Evolutionary conservation across 1,139 yeast genomes (phyloP), one percentile per base, ranked within the genome.

Genomic region (Candida tetrigidarum): DNA sequence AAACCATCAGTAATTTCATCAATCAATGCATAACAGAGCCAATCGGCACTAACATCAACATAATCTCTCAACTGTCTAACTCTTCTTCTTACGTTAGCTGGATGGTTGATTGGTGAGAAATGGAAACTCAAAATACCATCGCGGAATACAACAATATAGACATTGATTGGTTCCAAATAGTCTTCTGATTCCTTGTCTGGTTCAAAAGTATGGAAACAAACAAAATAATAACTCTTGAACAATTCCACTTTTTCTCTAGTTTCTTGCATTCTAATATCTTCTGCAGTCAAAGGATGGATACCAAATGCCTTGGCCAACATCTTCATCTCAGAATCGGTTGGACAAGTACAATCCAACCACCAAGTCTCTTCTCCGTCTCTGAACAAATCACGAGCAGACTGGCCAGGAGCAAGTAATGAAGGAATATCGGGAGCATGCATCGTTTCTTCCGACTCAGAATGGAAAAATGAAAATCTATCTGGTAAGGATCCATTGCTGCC

Each of bases 1-100:
- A 89, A 90, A 41, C 90, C 84, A 77, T 90, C 97, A 6, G 96
- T 88, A 52, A 90, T 90, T 62, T 90, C 96, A 75, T 90, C 97
- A 51, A 90, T 86, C 53, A 90, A 66, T 9, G 97, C 97, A 67
- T 90, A 90, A 64, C 96, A 90, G 39, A 90, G 69, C 97, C 97
- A 90, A 67, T 90, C 97, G 1, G 96, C 84, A 46, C 88, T 81
- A 14, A 90, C 95, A 49, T 82, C 83, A 38, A 90, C 91, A 59
- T 90, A 89, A 58, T 88, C 96, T 47, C 93, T 77, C 53, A 90
- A 74, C 63, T 90, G 96, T 54, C 97, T 78, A 41, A 90, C 93
- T 67, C 97, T 85, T 61, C 96, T 79, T 64, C 97, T 80, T 34
- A 90, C 97, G 62, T 83, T 88, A 3, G 91, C 90, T 41, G 93